A percentile compares a stretch with the other conserved stretches of the same genome.
Evolutionary conservation across 1,284 basidiomycete species (phyloP).

Genomic region (Ustilago xerochloae): DNA sequence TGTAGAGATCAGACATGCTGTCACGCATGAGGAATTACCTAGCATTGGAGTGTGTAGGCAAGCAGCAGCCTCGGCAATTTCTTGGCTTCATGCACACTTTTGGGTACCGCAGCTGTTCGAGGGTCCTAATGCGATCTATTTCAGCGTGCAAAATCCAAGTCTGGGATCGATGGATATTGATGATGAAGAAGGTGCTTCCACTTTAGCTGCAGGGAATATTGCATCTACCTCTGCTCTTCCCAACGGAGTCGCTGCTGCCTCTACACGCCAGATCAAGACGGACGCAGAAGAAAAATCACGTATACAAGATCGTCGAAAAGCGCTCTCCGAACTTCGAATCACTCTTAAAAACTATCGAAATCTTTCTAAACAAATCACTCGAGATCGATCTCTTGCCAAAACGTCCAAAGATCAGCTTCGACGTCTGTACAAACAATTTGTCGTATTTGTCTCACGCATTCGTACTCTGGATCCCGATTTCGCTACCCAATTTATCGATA

Average conservation of each 20-base stretch:
- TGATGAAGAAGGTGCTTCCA: conserved; percentile 7
- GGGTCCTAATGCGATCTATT: conserved; percentile 9
- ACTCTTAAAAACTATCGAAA: conserved; percentile 49
- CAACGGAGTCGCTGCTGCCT: no score
- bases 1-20: conserved; percentile 92
- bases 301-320: conserved; percentile 18
- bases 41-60: conserved; percentile 82
- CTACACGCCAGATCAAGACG: neutral
- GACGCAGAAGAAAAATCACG: conserved; percentile 14
- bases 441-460: conserved; percentile 33
- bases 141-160: neutral
- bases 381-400: conserved; percentile 52
- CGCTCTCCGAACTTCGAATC: conserved; percentile 24
- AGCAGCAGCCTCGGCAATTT: conserved; percentile 72
- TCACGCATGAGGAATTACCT: conserved; percentile 94
- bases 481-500: conserved; percentile 26
- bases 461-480: conserved; percentile 33
- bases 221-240: no score
- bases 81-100: conserved; percentile 58
- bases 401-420: conserved; percentile 31
- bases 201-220: no score
- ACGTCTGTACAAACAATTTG: conserved; percentile 33
- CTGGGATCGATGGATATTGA: conserved; percentile 9
- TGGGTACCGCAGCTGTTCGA: conserved; percentile 53
- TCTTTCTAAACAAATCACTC: conserved; percentile 46